Base-by-base conservation (phyloP, 2,329 filamentous ascomycete species). In the Didymella sp. region DNA sequence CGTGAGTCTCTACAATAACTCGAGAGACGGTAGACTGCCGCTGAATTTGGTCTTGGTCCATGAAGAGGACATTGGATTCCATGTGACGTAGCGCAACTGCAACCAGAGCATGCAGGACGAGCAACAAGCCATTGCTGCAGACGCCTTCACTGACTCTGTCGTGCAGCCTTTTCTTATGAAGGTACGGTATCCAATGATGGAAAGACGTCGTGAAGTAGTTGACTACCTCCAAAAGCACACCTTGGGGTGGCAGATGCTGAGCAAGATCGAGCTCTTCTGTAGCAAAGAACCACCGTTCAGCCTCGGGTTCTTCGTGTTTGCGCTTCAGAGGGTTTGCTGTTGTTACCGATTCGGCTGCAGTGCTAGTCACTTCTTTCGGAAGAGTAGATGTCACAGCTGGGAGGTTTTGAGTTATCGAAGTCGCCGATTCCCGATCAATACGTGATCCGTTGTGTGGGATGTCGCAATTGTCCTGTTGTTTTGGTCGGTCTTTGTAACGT, bases 151-250 rank as follows among this genome's bases (percentile, higher is more conserved):
- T 58, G 9, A 72, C 69, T 22, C 62, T 63, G 4, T 57, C 63
- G 27, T 67, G 69, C 3, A 74, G 59, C n/a, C 70, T 55, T 24
- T 68, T 47, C 49, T 74, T 74, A 56, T 74, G 71, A 1, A 73
- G 51, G 28, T 71, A 73, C 1, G 72, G 72, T 8, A 74, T 71
- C 72, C 72, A 74, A 41, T 74, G 72, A 55, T 74, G 72, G n/a
- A 73, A 73, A 0, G 72, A 71, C 9, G 62, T 53, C 25, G 68
- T 73, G 28, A 73, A 74, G 37, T 69, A 73, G 25, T 73, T 68
- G 3, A 61, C 68, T 7, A 73, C 50, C 37, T 68, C 72, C 33
- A 66, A 30, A 1, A 74, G 59, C 8, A 73, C 42, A 19, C 62
- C 58, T 42, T 71, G 69, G 12, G 63, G 41, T 15, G 72, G 72